Evolutionary conservation across 2,329 filamentous ascomycete species (phyloP), one percentile per base, ranked within the genome.

Genomic region (Didymosphaeria variabile): DNA sequence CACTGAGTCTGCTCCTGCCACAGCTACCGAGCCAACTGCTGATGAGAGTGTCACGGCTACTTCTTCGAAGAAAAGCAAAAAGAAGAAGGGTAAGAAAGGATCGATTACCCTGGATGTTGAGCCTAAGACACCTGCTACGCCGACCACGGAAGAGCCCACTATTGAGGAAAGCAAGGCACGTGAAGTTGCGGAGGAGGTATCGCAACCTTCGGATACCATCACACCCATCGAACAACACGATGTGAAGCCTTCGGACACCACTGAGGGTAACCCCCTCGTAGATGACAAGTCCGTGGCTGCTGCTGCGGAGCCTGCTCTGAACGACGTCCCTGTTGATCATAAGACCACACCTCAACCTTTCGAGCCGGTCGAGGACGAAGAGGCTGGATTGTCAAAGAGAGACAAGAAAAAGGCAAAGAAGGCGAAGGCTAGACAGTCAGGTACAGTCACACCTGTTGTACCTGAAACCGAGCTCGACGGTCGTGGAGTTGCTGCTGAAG

Each of bases 1-100:
- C 9, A 34, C 38, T 31, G 42, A 53, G 32, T 23, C 47, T 26
- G 31, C 15, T 4, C 40, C 19, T 31, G 7, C 31, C 21, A 9
- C 38, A 7, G 13, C 55, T 8, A 21, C 36, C 3, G 47, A 57
- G 17, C 40, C 40, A 36, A 38, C 36, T n/a, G 21, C 38, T 29
- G 52, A 63, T 5, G 55, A 57, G 10, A 57, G 57, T 6, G 42
- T 26, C 5, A 21, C 61, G 4, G 45, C 56, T 10, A 31, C 63
- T n/a, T 21, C 59, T 5, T 67, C 79, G 55, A 79, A 81, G 63
- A 85, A 83, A 62, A 80, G 79, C 15, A 84, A 84, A 65, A 84
- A 84, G 60, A 79, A 68, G 59, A 70, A 68, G 49, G 61, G 19
- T 6, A 70, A 72, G 45, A 60, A 61, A 36, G 57, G 50, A 15